Conservation (phyloP, 1,284 basidiomycete species). For the Taiwanofungus camphoratus region DNA sequence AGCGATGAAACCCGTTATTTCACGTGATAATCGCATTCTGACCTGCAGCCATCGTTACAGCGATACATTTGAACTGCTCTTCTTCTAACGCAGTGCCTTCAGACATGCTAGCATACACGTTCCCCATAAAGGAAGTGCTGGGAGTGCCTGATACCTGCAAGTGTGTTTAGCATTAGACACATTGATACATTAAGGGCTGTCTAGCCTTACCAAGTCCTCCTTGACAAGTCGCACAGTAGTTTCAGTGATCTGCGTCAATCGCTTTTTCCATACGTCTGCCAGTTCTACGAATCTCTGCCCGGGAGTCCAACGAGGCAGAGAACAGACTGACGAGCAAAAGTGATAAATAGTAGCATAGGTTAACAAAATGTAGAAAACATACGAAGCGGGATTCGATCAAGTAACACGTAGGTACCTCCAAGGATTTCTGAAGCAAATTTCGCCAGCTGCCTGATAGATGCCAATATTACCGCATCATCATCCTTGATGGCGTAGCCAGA, state of each 20-base stretch:
- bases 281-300: constrained; percentile 19
- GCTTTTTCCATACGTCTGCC: constrained; percentile 15
- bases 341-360: not conserved
- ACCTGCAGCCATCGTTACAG: constrained; percentile 24
- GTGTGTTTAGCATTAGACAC: not conserved
- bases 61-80: constrained; percentile 19
- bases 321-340: constrained; percentile 19
- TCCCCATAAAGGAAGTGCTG: constrained; percentile 21
- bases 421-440: constrained; percentile 22
- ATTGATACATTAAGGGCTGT: not conserved
- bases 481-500: constrained; percentile 16
- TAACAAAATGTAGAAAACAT: not conserved
- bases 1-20: too few relatives aligned
- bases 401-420: constrained; percentile 24
- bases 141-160: constrained; percentile 3
- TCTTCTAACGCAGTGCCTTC: constrained; percentile 9
- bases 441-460: constrained; percentile 20
- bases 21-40: too few relatives aligned
- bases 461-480: constrained; percentile 17
- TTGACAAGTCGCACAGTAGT: constrained; percentile 14
- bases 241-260: constrained; percentile 15
- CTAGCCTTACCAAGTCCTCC: constrained; percentile 9
- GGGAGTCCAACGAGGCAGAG: constrained; percentile 31
- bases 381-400: constrained; percentile 26
- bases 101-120: constrained; percentile 12